phyloP scores from a whole-genome alignment of 805 yeast genomes.

The Lachancea thermotolerans region DNA sequence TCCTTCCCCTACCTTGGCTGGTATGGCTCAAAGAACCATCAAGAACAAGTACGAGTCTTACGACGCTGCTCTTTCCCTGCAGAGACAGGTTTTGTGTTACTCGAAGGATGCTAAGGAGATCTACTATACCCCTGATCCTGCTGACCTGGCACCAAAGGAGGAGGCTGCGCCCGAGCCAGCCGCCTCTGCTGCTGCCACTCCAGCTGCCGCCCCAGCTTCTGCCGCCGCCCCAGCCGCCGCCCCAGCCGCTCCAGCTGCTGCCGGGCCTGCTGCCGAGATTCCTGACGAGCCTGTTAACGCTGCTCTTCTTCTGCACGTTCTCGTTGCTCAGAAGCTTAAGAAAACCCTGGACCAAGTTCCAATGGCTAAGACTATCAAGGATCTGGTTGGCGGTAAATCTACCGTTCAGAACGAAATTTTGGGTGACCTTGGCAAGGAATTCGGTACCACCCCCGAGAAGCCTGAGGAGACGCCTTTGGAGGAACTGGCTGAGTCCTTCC shows the following conservation, averaged over 20 bases:
- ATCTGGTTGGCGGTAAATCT: conserved; percentile 96
- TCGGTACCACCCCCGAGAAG: conserved; percentile 96
- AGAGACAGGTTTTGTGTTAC: conserved; percentile 92
- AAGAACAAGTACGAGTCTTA: conserved; percentile 90
- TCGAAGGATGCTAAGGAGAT: conserved; percentile 94
- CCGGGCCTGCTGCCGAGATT: conserved; percentile 77
- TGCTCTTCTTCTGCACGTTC: conserved; percentile 68
- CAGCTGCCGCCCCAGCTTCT: conserved; percentile 50
- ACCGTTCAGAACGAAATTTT: conserved; percentile 97
- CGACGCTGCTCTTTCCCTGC: conserved; percentile 83
- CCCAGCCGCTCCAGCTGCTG: conserved; percentile 46
- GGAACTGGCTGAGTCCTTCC: conserved; percentile 93
- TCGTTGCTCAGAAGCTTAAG: conserved; percentile 94
- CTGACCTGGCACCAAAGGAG: conserved; percentile 33
- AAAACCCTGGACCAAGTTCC: conserved; percentile 82
- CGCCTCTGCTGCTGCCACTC: conserved; percentile 41
- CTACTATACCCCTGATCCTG: conserved; percentile 84
- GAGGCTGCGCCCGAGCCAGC: conserved; percentile 27
- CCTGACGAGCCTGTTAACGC: conserved; percentile 92
- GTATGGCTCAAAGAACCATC: conserved; percentile 97
- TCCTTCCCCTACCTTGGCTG: conserved; percentile 97
- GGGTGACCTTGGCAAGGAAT: conserved; percentile 98
- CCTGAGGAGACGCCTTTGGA: conserved; percentile 97
- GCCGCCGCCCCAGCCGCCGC: conserved; percentile 55
- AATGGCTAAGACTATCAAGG: conserved; percentile 89